Conservation (phyloP, 139 green algal genomes). For the Chlorella sorokiniana region DNA sequence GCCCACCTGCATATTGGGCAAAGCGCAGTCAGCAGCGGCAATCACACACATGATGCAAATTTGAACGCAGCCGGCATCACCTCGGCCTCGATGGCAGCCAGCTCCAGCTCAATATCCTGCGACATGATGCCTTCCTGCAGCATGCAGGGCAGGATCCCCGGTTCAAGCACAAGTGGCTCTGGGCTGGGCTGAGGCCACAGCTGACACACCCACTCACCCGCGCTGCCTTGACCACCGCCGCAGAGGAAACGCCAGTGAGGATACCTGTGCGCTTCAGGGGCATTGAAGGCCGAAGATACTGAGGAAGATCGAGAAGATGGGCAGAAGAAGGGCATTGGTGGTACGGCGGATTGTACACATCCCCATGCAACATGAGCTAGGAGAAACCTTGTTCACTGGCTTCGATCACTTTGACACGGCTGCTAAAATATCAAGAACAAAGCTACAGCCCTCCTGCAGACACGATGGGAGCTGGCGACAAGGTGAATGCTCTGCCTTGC, state of each 20-base stretch:
- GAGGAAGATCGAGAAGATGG: background rate
- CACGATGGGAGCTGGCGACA: background rate
- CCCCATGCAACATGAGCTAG: background rate
- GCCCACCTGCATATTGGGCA: background rate
- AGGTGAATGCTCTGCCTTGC: background rate
- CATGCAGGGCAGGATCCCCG: background rate
- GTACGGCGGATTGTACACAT: background rate
- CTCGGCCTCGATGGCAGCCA: slow-evolving; percentile 2
- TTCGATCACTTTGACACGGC: too few species aligned
- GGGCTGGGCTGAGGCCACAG: background rate
- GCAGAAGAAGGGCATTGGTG: background rate
- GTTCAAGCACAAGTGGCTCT: background rate
- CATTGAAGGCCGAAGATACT: background rate
- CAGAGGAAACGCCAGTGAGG: background rate
- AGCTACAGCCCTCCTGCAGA: background rate
- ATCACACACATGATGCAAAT: too few species aligned
- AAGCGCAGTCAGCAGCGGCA: background rate
- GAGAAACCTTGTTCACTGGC: too few species aligned
- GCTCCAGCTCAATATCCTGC: background rate
- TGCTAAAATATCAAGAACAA: too few species aligned
- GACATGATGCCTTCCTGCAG: background rate
- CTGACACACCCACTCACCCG: background rate
- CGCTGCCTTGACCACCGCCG: background rate
- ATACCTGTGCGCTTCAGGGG: background rate
- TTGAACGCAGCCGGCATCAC: too few species aligned